phyloP scores from a whole-genome alignment of 2,329 filamentous ascomycete genomes.

The Huntiella moniliformis region DNA sequence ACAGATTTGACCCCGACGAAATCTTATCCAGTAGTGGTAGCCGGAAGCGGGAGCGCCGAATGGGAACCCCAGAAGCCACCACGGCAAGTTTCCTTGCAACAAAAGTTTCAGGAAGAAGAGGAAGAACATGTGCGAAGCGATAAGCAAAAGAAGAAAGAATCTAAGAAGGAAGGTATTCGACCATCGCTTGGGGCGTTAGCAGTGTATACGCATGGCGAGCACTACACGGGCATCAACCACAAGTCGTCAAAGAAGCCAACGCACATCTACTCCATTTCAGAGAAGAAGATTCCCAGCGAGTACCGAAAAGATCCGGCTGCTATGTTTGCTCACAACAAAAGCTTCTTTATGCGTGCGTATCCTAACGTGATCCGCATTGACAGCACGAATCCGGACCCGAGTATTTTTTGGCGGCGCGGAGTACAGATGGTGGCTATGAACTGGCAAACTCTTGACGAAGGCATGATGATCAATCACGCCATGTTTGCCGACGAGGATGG shows the following conservation, averaged over 20 bases:
- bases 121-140: neutral
- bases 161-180: neutral
- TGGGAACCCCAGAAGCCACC: neutral
- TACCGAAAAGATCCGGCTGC: slow-evolving; percentile 46
- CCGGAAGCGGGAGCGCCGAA: neutral
- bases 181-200: slow-evolving; percentile 48
- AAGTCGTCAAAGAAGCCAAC: slow-evolving; percentile 39
- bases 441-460: slow-evolving; percentile 87
- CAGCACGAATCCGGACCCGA: slow-evolving; percentile 89
- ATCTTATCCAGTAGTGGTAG: neutral
- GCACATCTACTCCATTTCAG: slow-evolving; percentile 76
- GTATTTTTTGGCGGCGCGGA: slow-evolving; percentile 77
- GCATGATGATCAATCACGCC: slow-evolving; percentile 90
- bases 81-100: neutral
- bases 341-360: slow-evolving; percentile 80
- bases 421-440: slow-evolving; percentile 97
- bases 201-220: slow-evolving; percentile 72
- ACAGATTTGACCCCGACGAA: neutral
- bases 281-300: slow-evolving; percentile 49
- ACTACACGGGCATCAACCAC: slow-evolving; percentile 54
- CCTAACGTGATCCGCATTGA: slow-evolving; percentile 60
- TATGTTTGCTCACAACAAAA: slow-evolving; percentile 74
- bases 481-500: slow-evolving; percentile 83
- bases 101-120: neutral
- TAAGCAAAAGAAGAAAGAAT: neutral